Base-by-base conservation (phyloP, 495 filamentous ascomycete species). In the Penicillium longicatenatum region DNA sequence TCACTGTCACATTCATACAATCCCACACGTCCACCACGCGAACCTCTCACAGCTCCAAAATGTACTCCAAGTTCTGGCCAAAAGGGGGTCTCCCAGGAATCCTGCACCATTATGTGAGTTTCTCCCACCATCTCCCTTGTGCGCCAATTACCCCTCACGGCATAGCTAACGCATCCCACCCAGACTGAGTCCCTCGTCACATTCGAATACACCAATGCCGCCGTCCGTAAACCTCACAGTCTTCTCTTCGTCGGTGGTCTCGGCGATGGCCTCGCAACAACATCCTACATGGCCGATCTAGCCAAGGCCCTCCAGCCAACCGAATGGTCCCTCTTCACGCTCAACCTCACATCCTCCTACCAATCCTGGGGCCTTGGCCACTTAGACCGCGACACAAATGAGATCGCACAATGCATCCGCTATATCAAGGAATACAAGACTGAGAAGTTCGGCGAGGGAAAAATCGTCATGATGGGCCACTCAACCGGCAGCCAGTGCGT, bases 401-500 rank as follows among this genome's bases (percentile, higher is more conserved):
- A 97, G 71, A 81, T 96, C 29, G 80, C 81, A 1, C 72, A 82
- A 16, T 80, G 88, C 49, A 82, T 97, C 5, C 68, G 76, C n/a
- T 92, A 95, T 64, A 85, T 96, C 62, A 77, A 77, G 6, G 66
- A 70, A 5, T 75, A 75, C 53, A 76, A 78, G 55, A 61, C 57
- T 0, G 57, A 59, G 10, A 72, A 70, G 43, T 75, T 73, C 54
- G 66, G 70, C 12, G 71, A 63, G 10, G 69, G 78, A 16, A 89
- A 86, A 62, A 76, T 96, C 9, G 86, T 93, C 16, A 70, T 96
- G 3, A 83, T 97, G 81, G 93, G 93, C 14, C 90, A 95, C 64
- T 91, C 87, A 2, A 90, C 87, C 0, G 93, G 93, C 0, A 90
- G 89, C 52, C 93, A 95, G 74, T 92, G 93, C 64, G 84, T 88